Evolutionary conservation across 2,329 filamentous ascomycete genomes (phyloP), one percentile per base, ranked within the genome.

Genomic region (Paecilomyces formosus): DNA sequence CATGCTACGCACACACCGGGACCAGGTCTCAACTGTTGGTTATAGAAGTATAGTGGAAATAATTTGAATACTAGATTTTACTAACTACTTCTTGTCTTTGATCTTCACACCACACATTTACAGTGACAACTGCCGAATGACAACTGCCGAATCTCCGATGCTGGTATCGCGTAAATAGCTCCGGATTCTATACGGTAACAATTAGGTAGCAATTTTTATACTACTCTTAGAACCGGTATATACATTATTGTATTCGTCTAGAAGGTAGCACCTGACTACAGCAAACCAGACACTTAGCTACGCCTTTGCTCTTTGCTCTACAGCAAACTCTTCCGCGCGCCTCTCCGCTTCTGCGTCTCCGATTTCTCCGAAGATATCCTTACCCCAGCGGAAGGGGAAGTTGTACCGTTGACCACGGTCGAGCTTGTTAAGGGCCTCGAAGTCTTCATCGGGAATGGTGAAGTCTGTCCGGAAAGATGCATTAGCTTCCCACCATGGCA

Each of bases 391-490:
- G 63, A 69, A 69, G 1, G 72, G 71, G 54, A 72, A 73, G 56
- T 73, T 74, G 62, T 72, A 75, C 24, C 74, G 66, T 58, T 72
- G 65, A 59, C 72, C 65, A 45, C 68, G 67, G 56, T 75, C 72
- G 12, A 76, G 62, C 22, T 68, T 64, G 61, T 74, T 70, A 13
- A 74, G 58, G 33, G 64, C 64, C 39, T 71, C 65, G 57, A 73
- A 73, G 15, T 71, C 70, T 1, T 66, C 67, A 5, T 74, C 67
- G 12, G 72, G 71, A 28, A 75, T 69, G 13, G 71, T 56, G 39
- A 71, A 71, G 54, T 71, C 69, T 71, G 57, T 1, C 6, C 24
- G 7, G 9, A 35, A 30, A 52, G 12, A 21, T 56, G 6, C 58
- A 54, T 24, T 35, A 11, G 53, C 9, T n/a, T 45, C 9, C 54